These are phyloP conservation scores for Nicotiana rustica DNA, from an alignment of 305 asterid genomes.

Conservation along the genomic window DNA sequence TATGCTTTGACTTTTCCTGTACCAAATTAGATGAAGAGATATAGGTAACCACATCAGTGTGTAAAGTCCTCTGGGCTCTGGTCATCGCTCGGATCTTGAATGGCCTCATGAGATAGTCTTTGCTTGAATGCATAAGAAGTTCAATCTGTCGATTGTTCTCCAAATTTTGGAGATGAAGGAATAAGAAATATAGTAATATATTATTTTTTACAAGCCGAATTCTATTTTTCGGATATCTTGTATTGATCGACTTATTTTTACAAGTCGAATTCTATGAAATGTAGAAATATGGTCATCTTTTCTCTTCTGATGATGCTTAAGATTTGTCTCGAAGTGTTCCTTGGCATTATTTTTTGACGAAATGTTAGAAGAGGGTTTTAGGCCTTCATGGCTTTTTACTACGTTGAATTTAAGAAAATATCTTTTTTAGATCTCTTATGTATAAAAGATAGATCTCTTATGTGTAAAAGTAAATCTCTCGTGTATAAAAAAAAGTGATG, in stretches of 20 bases:
- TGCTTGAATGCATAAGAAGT: neutral
- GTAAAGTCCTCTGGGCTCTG: neutral
- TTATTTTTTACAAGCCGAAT: neutral
- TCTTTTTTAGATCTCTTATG: too few species aligned
- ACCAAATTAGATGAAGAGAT: neutral
- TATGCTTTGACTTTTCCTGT: neutral
- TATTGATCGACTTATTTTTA: neutral
- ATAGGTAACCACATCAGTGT: neutral
- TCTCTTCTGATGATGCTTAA: neutral
- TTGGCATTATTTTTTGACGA: neutral
- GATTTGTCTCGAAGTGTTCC: neutral
- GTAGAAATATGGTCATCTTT: neutral
- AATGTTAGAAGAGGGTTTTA: too few species aligned
- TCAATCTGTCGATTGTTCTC: neutral
- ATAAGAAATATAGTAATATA: neutral
- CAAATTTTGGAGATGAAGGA: neutral
- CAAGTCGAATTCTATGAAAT: too few species aligned
- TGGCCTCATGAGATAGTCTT: neutral
- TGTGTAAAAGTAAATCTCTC: too few species aligned
- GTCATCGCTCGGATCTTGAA: neutral
- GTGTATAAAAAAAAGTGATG: too few species aligned
- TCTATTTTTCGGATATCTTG: neutral
- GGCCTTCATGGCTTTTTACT: too few species aligned
- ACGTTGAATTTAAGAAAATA: too few species aligned
- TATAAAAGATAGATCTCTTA: too few species aligned